These are phyloP conservation scores for Aspergillus tanneri DNA, from an alignment of 2,329 filamentous ascomycete species.

Conservation along the genomic window DNA sequence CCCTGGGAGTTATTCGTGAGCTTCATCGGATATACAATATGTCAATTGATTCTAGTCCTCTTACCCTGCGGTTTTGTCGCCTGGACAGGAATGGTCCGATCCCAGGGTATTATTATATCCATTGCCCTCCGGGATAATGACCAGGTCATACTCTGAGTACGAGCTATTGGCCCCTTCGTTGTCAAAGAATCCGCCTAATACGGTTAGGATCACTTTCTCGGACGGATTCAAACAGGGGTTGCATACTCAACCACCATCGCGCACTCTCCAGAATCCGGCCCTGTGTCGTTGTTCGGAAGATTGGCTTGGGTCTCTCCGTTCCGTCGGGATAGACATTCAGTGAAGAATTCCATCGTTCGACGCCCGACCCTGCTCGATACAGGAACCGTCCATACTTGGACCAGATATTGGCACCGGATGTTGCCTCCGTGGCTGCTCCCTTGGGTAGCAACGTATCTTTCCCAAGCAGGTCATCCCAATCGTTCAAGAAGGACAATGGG, in stretches of 20 bases:
- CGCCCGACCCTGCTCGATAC: slow-evolving; percentile 50
- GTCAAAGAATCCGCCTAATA: slow-evolving; percentile 29
- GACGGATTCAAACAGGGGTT: background rate
- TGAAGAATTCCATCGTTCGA: slow-evolving; percentile 49
- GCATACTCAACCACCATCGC: slow-evolving; percentile 44
- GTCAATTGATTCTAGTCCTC: no score
- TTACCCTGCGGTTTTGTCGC: slow-evolving; percentile 25
- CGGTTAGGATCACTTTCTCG: background rate
- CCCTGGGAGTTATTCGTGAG: slow-evolving; percentile 9
- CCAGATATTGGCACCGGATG: slow-evolving; percentile 54
- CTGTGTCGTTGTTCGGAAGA: slow-evolving; percentile 55
- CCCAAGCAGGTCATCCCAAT: slow-evolving; percentile 49
- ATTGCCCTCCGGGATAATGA: slow-evolving; percentile 52
- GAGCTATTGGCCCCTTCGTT: slow-evolving; percentile 22
- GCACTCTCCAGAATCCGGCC: slow-evolving; percentile 55
- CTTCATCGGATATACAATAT: slow-evolving; percentile 7
- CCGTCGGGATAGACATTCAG: slow-evolving; percentile 44
- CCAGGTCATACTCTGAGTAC: slow-evolving; percentile 35
- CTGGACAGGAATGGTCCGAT: slow-evolving; percentile 34
- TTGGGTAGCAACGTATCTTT: slow-evolving; percentile 47
- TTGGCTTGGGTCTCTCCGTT: slow-evolving; percentile 50
- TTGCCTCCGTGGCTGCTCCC: slow-evolving; percentile 53
- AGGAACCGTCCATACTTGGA: slow-evolving; percentile 54
- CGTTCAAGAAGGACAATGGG: slow-evolving; percentile 54
- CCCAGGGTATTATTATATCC: slow-evolving; percentile 54